These are phyloP conservation scores for Colletotrichum costaricense DNA, from an alignment of 2,329 filamentous ascomycete species.

Conservation along the genomic window DNA sequence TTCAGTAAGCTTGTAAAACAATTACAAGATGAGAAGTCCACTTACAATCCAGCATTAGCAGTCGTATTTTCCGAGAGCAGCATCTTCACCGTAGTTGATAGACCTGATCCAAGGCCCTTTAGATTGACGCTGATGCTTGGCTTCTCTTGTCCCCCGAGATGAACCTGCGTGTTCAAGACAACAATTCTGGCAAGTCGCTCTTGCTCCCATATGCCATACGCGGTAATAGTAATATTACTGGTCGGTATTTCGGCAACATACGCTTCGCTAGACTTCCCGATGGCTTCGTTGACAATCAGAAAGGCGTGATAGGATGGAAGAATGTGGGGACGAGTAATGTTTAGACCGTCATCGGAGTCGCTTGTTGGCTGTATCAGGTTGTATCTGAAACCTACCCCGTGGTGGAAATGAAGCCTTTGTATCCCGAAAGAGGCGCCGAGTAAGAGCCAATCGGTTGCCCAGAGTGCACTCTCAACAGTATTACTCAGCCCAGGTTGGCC, in stretches of 20 bases:
- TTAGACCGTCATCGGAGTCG: conserved; percentile 6
- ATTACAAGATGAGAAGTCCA: neutral
- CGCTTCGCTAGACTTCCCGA: neutral
- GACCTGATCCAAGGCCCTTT: neutral
- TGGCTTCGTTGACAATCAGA: conserved; percentile 10
- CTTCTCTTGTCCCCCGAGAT: neutral
- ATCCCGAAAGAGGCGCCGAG: neutral
- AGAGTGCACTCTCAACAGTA: neutral
- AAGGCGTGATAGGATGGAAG: neutral
- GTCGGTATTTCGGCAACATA: conserved; percentile 1
- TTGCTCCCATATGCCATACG: conserved; percentile 3
- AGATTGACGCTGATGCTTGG: neutral
- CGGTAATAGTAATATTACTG: neutral
- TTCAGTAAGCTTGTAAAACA: neutral
- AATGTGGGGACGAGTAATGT: neutral
- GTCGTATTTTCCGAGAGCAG: neutral
- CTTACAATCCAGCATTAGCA: neutral
- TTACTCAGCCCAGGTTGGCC: conserved; percentile 1
- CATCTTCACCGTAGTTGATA: neutral
- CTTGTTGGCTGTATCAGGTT: conserved; percentile 7
- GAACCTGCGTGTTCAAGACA: neutral
- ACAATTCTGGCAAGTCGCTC: neutral
- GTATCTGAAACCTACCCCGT: conserved; percentile 3
- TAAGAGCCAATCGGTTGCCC: conserved; percentile 10
- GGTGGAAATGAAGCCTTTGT: conserved; percentile 8